Percentiles rank a stretch among this genome's conserved stretches.
Evolutionary conservation across 306 rosid genomes (phyloP).

Genomic region (Purshia tridentata): DNA sequence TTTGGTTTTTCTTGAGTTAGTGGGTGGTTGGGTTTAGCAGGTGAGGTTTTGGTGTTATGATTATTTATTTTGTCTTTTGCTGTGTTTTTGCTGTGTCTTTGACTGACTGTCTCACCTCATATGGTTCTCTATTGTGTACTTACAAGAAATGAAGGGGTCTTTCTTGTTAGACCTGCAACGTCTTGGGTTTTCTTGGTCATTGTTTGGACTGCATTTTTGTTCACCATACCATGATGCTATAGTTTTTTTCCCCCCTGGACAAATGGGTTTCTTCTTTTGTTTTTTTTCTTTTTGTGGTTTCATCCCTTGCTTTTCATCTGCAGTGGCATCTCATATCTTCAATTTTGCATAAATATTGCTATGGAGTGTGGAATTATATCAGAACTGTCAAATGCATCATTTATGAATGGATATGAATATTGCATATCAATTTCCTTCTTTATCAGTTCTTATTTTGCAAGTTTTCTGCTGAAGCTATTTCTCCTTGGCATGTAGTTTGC

Average conservation of each 20-base stretch:
- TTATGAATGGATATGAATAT: too few relatives aligned
- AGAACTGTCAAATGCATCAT: too few relatives aligned
- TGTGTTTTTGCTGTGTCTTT: too few relatives aligned
- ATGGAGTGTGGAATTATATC: too few relatives aligned
- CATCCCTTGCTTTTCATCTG: not conserved
- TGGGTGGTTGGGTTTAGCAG: too few relatives aligned
- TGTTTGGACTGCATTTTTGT: not conserved
- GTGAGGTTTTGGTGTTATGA: too few relatives aligned
- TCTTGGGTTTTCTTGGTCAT: not conserved
- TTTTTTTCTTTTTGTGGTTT: not conserved
- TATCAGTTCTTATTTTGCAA: not conserved
- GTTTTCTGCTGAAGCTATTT: not conserved
- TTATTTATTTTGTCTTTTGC: too few relatives aligned
- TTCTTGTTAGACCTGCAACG: not conserved
- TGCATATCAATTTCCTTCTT: too few relatives aligned
- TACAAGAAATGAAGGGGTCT: not conserved
- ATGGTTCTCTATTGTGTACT: too few relatives aligned
- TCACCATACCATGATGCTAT: not conserved
- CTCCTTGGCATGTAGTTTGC: slow-evolving; percentile 21
- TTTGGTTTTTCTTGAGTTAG: not conserved
- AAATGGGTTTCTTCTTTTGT: slow-evolving; percentile 2
- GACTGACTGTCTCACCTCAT: too few relatives aligned
- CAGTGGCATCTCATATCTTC: not conserved
- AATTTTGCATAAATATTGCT: too few relatives aligned
- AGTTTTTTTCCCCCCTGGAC: not conserved